These are phyloP conservation scores for Phytopythium helicoides DNA, from an alignment of 352 stramenopile species.

Conservation along the genomic window DNA sequence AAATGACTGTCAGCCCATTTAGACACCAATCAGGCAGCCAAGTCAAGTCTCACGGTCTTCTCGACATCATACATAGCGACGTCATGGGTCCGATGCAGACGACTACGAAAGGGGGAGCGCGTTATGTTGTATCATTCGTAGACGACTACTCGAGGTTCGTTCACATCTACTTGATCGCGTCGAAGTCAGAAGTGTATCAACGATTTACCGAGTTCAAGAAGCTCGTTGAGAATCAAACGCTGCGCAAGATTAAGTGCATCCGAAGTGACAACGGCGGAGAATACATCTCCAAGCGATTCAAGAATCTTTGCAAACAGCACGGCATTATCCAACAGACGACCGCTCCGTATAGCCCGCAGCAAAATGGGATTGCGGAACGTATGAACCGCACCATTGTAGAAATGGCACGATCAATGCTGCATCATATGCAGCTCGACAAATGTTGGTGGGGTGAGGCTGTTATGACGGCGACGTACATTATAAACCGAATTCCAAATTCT, in stretches of 20 bases:
- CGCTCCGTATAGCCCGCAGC: constrained; percentile 8
- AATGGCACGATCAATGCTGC: constrained; percentile 11
- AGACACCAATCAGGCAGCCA: constrained; percentile 6
- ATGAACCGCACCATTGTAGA: constrained; percentile 20
- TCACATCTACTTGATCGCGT: neutral
- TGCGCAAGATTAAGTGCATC: constrained; percentile 8
- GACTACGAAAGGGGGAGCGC: constrained; percentile 9
- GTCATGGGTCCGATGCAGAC: constrained; percentile 11
- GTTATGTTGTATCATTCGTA: constrained; percentile 18
- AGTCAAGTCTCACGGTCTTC: constrained; percentile 5
- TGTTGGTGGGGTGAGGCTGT: too few species aligned
- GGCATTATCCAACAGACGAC: constrained; percentile 17
- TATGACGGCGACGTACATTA: too few species aligned
- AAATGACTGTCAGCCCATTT: constrained; percentile 9
- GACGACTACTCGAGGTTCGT: constrained; percentile 17
- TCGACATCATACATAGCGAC: constrained; percentile 16
- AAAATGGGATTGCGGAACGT: constrained; percentile 17
- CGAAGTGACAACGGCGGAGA: constrained; percentile 18
- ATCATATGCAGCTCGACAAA: constrained; percentile 8
- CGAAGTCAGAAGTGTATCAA: constrained; percentile 8
- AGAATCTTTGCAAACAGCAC: constrained; percentile 3
- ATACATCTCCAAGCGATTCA: constrained; percentile 8
- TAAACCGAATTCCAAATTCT: too few species aligned
- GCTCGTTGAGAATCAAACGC: constrained; percentile 10
- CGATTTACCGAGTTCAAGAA: constrained; percentile 7